phyloP scores from a whole-genome alignment of 306 rosid species.

The Ormosia emarginata region DNA sequence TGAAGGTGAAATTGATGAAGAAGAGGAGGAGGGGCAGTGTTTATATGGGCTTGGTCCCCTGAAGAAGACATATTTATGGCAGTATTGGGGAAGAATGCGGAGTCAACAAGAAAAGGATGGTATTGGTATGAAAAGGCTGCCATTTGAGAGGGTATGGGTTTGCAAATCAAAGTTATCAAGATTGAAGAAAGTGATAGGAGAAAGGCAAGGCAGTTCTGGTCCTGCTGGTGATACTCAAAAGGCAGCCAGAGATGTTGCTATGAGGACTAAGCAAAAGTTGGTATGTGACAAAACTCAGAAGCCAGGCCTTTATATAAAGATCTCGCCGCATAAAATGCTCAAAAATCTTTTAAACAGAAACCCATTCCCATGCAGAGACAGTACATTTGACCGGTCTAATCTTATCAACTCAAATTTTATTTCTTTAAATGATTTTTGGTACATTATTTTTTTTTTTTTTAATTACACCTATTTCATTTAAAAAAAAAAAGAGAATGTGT shows the following conservation, averaged over 20 bases:
- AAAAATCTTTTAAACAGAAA: slow-evolving; percentile 12
- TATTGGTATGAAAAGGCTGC: slow-evolving; percentile 65
- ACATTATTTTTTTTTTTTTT: too few relatives aligned
- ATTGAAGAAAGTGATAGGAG: slow-evolving; percentile 40
- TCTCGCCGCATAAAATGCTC: neutral
- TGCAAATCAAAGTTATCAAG: slow-evolving; percentile 16
- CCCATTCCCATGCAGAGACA: slow-evolving; percentile 24
- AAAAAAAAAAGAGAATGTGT: too few relatives aligned
- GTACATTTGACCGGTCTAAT: slow-evolving; percentile 45
- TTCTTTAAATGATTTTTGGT: too few relatives aligned
- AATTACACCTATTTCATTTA: too few relatives aligned
- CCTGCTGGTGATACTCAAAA: slow-evolving; percentile 20
- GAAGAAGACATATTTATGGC: slow-evolving; percentile 24
- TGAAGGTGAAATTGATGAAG: slow-evolving; percentile 18
- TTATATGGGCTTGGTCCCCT: neutral
- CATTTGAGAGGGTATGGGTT: slow-evolving; percentile 40
- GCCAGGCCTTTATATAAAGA: slow-evolving; percentile 49
- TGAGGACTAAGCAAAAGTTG: slow-evolving; percentile 37
- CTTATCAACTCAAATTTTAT: slow-evolving; percentile 1
- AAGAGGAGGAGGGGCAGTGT: neutral
- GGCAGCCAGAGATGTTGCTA: slow-evolving; percentile 27
- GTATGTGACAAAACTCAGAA: slow-evolving; percentile 38
- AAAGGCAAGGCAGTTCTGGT: neutral
- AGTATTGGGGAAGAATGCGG: slow-evolving; percentile 33
- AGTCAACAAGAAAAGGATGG: slow-evolving; percentile 53